A percentile compares a stretch with the other conserved stretches of the same genome.
Evolutionary conservation across 2,329 filamentous ascomycete genomes (phyloP).

Genomic region (Lasiodiplodia sp.): DNA sequence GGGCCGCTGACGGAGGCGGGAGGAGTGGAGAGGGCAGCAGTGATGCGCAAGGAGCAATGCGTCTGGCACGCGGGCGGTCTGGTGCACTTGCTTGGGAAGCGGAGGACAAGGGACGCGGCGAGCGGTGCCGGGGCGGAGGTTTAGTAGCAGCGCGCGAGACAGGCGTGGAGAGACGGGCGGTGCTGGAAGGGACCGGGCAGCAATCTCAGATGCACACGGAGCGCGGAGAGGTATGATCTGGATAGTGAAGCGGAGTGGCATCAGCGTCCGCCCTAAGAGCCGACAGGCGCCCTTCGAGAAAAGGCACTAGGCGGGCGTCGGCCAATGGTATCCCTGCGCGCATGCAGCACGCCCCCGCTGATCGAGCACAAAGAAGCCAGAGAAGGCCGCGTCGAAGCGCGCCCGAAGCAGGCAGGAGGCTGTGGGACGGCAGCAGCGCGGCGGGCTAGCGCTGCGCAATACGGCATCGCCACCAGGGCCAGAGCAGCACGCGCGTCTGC

Average conservation of each 20-base stretch:
- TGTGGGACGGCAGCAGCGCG: constrained; percentile 20
- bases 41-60: constrained; percentile 26
- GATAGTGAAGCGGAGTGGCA: constrained; percentile 28
- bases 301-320: constrained; percentile 18
- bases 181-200: constrained; percentile 27
- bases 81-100: constrained; percentile 7
- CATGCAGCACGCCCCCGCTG: constrained; percentile 18
- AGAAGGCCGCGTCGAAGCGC: constrained; percentile 27
- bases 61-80: not conserved
- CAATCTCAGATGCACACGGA: constrained; percentile 27
- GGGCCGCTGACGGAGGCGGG: constrained; percentile 16
- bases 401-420: constrained; percentile 27
- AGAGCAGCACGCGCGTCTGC: constrained; percentile 26
- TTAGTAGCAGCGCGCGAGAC: constrained; percentile 16
- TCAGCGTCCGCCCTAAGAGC: constrained; percentile 27
- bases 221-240: constrained; percentile 26
- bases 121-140: constrained; percentile 25
- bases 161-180: constrained; percentile 24
- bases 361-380: constrained; percentile 27
- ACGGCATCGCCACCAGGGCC: constrained; percentile 19
- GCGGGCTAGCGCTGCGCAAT: constrained; percentile 10
- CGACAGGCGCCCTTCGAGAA: constrained; percentile 26
- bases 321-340: constrained; percentile 15
- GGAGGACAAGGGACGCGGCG: constrained; percentile 25
- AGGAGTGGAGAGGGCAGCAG: constrained; percentile 15